These are phyloP conservation scores for Zea luxurians DNA, from an alignment of 176 grass and related monocot genomes.

Conservation along the genomic window DNA sequence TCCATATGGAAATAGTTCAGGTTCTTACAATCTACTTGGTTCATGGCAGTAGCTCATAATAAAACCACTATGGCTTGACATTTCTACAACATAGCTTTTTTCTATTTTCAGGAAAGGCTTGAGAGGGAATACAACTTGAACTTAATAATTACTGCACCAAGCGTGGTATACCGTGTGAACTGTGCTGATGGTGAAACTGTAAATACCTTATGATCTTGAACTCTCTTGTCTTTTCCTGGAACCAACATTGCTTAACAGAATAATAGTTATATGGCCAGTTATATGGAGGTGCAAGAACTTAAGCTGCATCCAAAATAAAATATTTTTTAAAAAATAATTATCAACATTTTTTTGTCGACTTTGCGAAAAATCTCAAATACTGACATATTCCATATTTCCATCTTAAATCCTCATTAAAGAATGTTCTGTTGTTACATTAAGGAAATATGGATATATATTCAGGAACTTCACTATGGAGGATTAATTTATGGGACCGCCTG, in stretches of 20 bases:
- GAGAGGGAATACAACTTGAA: slow-evolving; percentile 96
- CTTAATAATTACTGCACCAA: slow-evolving; percentile 96
- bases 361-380: background rate
- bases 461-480: background rate
- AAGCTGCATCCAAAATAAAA: background rate
- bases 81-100: slow-evolving; percentile 34
- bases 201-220: slow-evolving; percentile 38
- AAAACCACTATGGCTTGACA: slow-evolving; percentile 9
- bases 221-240: background rate
- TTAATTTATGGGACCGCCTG: slow-evolving; percentile 1
- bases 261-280: slow-evolving; percentile 13
- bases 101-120: slow-evolving; percentile 89
- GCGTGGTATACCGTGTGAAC: slow-evolving; percentile 92
- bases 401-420: slow-evolving; percentile 10
- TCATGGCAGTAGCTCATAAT: slow-evolving; percentile 44
- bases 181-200: slow-evolving; percentile 77
- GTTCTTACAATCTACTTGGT: slow-evolving; percentile 43
- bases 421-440: background rate
- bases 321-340: background rate
- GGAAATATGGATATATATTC: background rate
- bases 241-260: slow-evolving; percentile 8
- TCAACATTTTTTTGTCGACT: background rate
- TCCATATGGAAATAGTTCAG: slow-evolving; percentile 99
- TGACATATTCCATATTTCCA: background rate
- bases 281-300: slow-evolving; percentile 13